These are phyloP conservation scores for Sporopachydermia lactativora DNA, from an alignment of 805 yeast genomes.

Conservation along the genomic window DNA sequence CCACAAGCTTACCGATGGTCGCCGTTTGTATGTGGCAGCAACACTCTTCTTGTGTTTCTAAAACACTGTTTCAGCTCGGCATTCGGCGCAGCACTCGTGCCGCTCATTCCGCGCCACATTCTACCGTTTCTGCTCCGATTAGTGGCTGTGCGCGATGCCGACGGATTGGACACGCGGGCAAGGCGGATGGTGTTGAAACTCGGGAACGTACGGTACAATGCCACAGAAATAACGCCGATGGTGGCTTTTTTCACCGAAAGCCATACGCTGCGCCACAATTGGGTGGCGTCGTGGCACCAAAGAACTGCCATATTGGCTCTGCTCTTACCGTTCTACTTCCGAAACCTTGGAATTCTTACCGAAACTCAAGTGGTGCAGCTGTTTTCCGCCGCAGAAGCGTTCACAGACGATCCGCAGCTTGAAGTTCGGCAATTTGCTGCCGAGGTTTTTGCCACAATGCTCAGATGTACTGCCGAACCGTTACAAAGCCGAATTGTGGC, in stretches of 20 bases:
- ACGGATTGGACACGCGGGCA: constrained; percentile 3
- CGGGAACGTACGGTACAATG: constrained; percentile 25
- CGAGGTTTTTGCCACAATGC: constrained; percentile 60
- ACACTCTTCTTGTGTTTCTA: constrained; percentile 52
- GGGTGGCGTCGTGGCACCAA: constrained; percentile 48
- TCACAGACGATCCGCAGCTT: constrained; percentile 47
- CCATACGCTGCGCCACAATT: constrained; percentile 15
- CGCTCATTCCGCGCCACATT: constrained; percentile 35
- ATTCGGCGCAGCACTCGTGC: constrained; percentile 36
- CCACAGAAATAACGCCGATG: constrained; percentile 27
- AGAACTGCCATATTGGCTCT: constrained; percentile 51
- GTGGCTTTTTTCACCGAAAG: constrained; percentile 29
- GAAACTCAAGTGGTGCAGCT: constrained; percentile 32
- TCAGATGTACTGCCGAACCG: constrained; percentile 44
- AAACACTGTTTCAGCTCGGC: constrained; percentile 38
- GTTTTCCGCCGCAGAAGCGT: constrained; percentile 33
- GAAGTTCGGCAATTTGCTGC: constrained; percentile 70
- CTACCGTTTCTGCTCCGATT: constrained; percentile 58
- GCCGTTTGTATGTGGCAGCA: constrained; percentile 45
- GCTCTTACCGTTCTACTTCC: constrained; percentile 55
- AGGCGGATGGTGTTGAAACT: background rate
- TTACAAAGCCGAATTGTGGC: background rate
- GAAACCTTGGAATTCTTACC: constrained; percentile 44
- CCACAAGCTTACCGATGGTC: constrained; percentile 37
- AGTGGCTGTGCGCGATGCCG: constrained; percentile 31